Conservation (phyloP, 257 asterid genomes). For the Plectranthus barbatus region DNA sequence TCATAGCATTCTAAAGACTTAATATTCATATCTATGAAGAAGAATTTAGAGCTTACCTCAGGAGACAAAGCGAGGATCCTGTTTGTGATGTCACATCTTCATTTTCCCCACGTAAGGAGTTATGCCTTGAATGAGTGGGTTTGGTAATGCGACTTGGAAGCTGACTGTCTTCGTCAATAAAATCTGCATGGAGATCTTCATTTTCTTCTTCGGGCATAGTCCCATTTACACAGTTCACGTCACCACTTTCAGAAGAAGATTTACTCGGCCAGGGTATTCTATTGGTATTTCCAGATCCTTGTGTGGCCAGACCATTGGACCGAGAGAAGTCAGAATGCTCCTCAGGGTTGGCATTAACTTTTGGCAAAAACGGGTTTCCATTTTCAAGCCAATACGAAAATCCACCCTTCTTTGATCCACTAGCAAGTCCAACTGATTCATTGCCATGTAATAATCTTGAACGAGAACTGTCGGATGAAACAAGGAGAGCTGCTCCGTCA, state of each 20-base stretch:
- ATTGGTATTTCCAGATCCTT: constrained; percentile 40
- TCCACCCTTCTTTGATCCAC: constrained; percentile 59
- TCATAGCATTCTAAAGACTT: constrained; percentile 10
- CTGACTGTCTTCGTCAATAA: constrained; percentile 99
- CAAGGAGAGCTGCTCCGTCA: constrained; percentile 96
- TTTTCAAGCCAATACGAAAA: constrained; percentile 69
- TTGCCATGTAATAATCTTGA: constrained; percentile 44
- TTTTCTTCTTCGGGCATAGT: constrained; percentile 82
- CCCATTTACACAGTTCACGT: constrained; percentile 51
- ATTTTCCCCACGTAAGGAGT: constrained; percentile 43
- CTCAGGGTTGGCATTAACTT: constrained; percentile 40
- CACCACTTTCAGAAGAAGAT: constrained; percentile 31
- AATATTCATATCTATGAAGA: not conserved
- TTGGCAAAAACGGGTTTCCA: constrained; percentile 72
- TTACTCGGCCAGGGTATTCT: constrained; percentile 20
- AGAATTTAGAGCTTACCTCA: constrained; percentile 46
- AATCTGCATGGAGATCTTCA: constrained; percentile 99
- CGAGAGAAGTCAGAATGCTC: constrained; percentile 40
- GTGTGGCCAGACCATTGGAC: constrained; percentile 41
- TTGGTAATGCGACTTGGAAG: constrained; percentile 89
- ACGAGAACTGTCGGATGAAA: constrained; percentile 49
- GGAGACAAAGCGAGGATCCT: constrained; percentile 85
- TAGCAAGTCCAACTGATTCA: constrained; percentile 41
- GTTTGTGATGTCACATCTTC: constrained; percentile 73
- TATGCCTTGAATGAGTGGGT: constrained; percentile 48